Conservation (phyloP, 1,139 yeast species). For the Lodderomyces metapsilosis region DNA sequence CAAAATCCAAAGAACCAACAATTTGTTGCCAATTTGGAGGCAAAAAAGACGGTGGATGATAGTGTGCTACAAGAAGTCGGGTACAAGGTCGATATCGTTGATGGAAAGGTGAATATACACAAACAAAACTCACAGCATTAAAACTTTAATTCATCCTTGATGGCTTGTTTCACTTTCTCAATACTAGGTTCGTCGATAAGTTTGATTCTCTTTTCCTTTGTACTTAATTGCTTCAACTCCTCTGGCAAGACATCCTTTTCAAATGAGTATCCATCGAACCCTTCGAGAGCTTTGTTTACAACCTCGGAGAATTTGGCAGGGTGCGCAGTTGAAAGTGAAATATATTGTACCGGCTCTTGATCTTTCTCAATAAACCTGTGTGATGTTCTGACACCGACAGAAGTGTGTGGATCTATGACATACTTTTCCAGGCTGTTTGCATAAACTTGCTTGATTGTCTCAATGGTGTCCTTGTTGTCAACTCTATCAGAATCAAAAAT, state of each 20-base stretch:
- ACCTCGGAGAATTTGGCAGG: slow-evolving; percentile 98
- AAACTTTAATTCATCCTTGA: slow-evolving; percentile 59
- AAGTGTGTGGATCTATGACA: slow-evolving; percentile 93
- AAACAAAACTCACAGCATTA: slow-evolving; percentile 13
- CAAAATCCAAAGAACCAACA: slow-evolving; percentile 68
- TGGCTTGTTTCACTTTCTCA: slow-evolving; percentile 69
- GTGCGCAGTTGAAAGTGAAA: slow-evolving; percentile 93
- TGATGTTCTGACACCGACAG: slow-evolving; percentile 87
- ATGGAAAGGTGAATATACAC: slow-evolving; percentile 34
- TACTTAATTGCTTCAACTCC: slow-evolving; percentile 71
- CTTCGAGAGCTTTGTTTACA: slow-evolving; percentile 73
- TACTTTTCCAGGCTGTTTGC: slow-evolving; percentile 52
- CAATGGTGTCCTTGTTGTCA: slow-evolving; percentile 69
- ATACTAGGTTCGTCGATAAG: slow-evolving; percentile 73
- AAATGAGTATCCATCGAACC: slow-evolving; percentile 72
- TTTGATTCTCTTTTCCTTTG: slow-evolving; percentile 73
- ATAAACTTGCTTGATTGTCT: slow-evolving; percentile 73
- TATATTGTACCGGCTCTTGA: slow-evolving; percentile 39
- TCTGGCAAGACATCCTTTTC: slow-evolving; percentile 86
- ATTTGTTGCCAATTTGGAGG: slow-evolving; percentile 58
- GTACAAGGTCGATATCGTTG: slow-evolving; percentile 35
- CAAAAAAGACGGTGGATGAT: slow-evolving; percentile 33
- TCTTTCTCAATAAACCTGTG: slow-evolving; percentile 58
- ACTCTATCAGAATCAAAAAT: slow-evolving; percentile 82
- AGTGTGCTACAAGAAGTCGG: slow-evolving; percentile 38